Conservation (phyloP, 345 rosid species). For the Aethionema arabicum region DNA sequence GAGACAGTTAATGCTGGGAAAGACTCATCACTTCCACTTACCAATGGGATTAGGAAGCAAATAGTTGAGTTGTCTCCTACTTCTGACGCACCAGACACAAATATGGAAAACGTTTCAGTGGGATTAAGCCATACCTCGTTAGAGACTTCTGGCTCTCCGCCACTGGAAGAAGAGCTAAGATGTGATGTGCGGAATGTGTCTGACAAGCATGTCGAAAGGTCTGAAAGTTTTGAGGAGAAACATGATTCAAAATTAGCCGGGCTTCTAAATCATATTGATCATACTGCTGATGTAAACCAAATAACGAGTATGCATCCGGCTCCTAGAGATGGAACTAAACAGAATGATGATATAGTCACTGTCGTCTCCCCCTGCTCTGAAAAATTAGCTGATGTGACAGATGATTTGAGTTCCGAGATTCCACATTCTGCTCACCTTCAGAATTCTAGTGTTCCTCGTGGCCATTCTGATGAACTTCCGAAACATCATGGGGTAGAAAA, state of each 20-base stretch:
- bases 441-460: constrained; percentile 34
- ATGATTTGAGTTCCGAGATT: constrained; percentile 36
- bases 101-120: constrained; percentile 34
- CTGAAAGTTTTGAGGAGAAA: constrained; percentile 37
- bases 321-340: no score
- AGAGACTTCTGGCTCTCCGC: constrained; percentile 39
- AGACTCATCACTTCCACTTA: constrained; percentile 25
- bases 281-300: no score
- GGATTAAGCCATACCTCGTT: constrained; percentile 34
- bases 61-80: constrained; percentile 31
- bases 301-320: no score
- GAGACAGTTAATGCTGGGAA: constrained; percentile 35
- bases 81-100: constrained; percentile 31
- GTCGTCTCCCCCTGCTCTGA: constrained; percentile 30
- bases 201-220: constrained; percentile 23
- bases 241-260: constrained; percentile 30
- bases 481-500: constrained; percentile 33
- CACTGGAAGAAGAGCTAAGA: constrained; percentile 30
- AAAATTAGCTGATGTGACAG: constrained; percentile 25
- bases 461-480: constrained; percentile 38
- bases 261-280: no score
- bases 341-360: constrained; percentile 32
- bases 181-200: constrained; percentile 38
- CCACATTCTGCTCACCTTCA: constrained; percentile 40
- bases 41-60: constrained; percentile 34